phyloP scores from a whole-genome alignment of 257 asterid genomes.

The Solanum megistacrolobum region DNA sequence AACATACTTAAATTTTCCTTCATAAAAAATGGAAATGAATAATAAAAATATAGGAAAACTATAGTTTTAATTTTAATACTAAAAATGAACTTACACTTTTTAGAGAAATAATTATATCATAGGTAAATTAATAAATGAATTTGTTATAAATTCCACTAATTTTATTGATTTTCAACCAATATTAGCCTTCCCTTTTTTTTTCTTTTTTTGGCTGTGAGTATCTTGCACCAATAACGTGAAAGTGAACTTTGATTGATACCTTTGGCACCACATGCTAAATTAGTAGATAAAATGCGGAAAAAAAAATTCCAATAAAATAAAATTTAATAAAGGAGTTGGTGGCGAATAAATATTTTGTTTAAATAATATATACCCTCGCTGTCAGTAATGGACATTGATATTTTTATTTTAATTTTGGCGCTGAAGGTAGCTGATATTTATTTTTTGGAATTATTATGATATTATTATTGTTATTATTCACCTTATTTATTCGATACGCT shows the following conservation, averaged over 20 bases:
- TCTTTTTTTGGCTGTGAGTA: not conserved
- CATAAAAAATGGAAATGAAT: not conserved
- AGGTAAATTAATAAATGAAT: not conserved
- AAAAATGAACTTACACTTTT: not conserved
- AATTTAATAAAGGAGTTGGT: not conserved
- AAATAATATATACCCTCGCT: not conserved
- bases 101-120: not conserved
- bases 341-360: not conserved
- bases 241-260: not conserved
- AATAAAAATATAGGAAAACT: not conserved
- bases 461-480: no score
- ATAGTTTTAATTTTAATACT: not conserved
- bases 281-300: not conserved
- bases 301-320: not conserved
- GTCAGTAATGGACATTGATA: not conserved
- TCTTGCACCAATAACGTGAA: not conserved
- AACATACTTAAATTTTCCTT: not conserved
- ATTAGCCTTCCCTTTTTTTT: not conserved
- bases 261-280: not conserved
- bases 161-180: not conserved
- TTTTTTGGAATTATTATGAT: no score
- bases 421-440: not conserved
- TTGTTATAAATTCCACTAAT: not conserved
- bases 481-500: no score
- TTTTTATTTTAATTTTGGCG: not conserved